A percentile compares a stretch with the other conserved stretches of the same genome.
Conservation (phyloP, 768 basidiomycete genomes). For the Boletus eberwhitei region DNA sequence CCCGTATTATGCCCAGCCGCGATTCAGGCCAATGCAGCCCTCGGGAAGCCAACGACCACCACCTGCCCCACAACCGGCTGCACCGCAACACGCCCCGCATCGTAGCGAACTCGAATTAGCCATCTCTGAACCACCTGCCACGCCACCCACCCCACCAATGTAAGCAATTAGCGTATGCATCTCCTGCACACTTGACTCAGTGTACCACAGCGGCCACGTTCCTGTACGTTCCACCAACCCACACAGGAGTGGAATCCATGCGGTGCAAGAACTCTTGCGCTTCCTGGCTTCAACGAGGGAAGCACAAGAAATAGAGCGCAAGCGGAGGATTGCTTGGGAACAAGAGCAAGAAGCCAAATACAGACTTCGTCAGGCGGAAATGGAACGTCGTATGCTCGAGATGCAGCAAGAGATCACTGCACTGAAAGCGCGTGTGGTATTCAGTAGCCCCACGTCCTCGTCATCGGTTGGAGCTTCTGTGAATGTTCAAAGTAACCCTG, state of each 20-base stretch:
- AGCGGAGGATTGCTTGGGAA: slow-evolving; percentile 64
- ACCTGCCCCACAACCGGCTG: slow-evolving; percentile 29
- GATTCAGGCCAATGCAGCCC: slow-evolving; percentile 29
- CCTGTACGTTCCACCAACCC: slow-evolving; percentile 25
- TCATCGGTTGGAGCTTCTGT: slow-evolving; percentile 2
- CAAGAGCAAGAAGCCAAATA: slow-evolving; percentile 63
- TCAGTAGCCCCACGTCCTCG: slow-evolving; percentile 13
- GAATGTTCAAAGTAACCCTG: not conserved
- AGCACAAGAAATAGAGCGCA: slow-evolving; percentile 57
- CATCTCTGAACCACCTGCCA: slow-evolving; percentile 39
- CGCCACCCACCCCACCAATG: slow-evolving; percentile 36
- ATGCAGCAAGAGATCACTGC: slow-evolving; percentile 52
- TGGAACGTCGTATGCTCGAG: slow-evolving; percentile 52
- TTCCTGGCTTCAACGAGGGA: slow-evolving; percentile 55
- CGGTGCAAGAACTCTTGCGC: slow-evolving; percentile 60
- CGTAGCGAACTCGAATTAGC: slow-evolving; percentile 66
- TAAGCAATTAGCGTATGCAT: slow-evolving; percentile 24
- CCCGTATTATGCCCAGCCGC: slow-evolving; percentile 51
- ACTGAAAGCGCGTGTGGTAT: slow-evolving; percentile 41
- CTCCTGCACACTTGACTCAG: not conserved
- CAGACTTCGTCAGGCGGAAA: slow-evolving; percentile 51
- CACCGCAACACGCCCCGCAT: slow-evolving; percentile 48
- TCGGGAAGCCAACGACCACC: slow-evolving; percentile 18
- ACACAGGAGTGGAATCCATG: slow-evolving; percentile 37
- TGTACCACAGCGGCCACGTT: slow-evolving; percentile 6